Base-by-base conservation (phyloP, 768 basidiomycete species). In the Pseudohyphozyma bogoriensis region DNA sequence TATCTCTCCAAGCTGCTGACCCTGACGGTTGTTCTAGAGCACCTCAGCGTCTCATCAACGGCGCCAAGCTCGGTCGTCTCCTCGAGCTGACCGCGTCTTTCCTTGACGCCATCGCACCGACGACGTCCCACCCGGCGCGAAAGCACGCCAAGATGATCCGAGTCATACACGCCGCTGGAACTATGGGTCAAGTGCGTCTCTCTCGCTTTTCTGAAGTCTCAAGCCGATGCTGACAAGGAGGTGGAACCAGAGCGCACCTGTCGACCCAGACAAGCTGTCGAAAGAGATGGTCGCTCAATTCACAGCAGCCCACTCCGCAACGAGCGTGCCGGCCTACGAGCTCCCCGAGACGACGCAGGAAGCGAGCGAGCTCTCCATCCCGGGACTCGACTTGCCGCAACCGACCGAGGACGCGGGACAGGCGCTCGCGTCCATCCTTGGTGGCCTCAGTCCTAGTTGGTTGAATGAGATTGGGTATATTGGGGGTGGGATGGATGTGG, bases 61-160 rank as follows among this genome's bases (percentile, higher is more conserved):
- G 50, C 4, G 28, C 62, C 0, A 50, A 53, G 35, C 55, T 56
- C 45, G 33, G 33, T 35, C 18, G 26, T 26, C 55, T 56, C 12
- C 45, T 56, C 33, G 15, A 36, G 4, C 55, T 56, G 33, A 45
- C 45, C 55, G 44, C 55, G 26, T 32, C 33, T 20, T 56, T 56
- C 45, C 55, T 56, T 45, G 45, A 46, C n/a, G 24, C 32, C 9
- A 24, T 56, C 55, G 55, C 55, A 3, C 55, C 55, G 11, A 56
- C 55, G 13, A 44, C 55, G 1, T 20, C 55, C 45, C 55, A 56
- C 28, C 55, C 55, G 0, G 44, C 55, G 11, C 31, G 28, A 9
- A 45, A 47, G 26, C 55, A 56, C 55, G 45, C 55, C 20, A n/a
- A 35, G 15, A 56, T 46, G 55, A 44, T 56, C 24, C 37, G 45